Evolutionary conservation across 73 alveolate genomes (phyloP).

Genomic region (Blepharisma japonicum): DNA sequence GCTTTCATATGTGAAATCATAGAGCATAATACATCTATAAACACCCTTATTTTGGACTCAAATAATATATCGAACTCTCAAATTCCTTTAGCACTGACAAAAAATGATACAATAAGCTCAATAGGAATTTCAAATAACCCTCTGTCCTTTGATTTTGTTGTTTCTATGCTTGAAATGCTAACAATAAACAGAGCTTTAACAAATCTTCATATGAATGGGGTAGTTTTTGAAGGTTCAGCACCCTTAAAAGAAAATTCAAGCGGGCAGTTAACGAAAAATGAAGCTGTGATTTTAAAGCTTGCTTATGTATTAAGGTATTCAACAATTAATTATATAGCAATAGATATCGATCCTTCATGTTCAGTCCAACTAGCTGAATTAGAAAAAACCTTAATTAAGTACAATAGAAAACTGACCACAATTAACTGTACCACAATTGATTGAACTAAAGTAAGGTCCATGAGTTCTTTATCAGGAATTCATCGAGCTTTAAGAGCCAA

Average conservation of each 20-base stretch:
- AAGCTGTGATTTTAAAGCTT: slow-evolving; percentile 1
- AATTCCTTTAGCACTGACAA: background rate
- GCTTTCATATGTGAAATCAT: slow-evolving; percentile 4
- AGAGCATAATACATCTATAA: background rate
- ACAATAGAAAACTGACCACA: background rate
- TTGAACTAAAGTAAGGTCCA: background rate
- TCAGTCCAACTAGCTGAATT: background rate
- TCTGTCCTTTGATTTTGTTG: slow-evolving; percentile 2
- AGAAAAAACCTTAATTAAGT: slow-evolving; percentile 13
- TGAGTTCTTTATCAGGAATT: background rate
- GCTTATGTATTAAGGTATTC: slow-evolving; percentile 4
- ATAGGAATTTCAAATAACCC: background rate
- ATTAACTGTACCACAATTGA: background rate
- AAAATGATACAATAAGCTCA: background rate
- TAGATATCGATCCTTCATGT: background rate
- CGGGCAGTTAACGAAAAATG: slow-evolving; percentile 26
- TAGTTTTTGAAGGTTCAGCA: slow-evolving; percentile 20
- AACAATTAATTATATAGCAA: background rate
- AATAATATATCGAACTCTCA: background rate
- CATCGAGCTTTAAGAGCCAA: slow-evolving; percentile 10
- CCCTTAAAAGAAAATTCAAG: slow-evolving; percentile 27
- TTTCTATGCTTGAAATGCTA: background rate
- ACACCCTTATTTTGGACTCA: background rate
- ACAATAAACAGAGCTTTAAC: background rate
- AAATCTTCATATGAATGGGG: background rate